Base-by-base conservation (phyloP, 768 basidiomycete genomes). In the Tricholoma sp. region DNA sequence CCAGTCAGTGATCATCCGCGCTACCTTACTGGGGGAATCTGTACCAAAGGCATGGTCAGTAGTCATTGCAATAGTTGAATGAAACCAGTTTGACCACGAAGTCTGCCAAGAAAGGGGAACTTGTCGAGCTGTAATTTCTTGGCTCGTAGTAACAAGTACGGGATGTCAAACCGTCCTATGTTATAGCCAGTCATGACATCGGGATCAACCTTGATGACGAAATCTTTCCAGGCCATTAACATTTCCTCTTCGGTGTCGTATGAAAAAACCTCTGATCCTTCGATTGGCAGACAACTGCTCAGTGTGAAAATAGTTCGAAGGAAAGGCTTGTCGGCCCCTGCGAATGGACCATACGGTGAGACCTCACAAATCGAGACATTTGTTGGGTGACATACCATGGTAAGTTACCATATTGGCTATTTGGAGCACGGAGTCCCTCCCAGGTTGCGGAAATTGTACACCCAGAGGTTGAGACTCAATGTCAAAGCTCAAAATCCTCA, bases 151-250 rank as follows among this genome's bases (percentile, higher is more conserved):
- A 63, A 53, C 18, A 65, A 52, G 44, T 57, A 63, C 1, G 49
- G 56, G 42, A 62, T 48, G 42, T 63, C 64, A 47, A 60, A 65
- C 2, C 54, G 52, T 2, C 57, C 24, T 20, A 39, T 51, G 37
- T 65, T 65, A 50, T 55, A 62, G 1, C 64, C 64, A 28, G 55
- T 62, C 28, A 65, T 17, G 2, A 65, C 50, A 42, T 65, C 61
- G 2, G 64, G 62, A 41, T 63, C 63, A 6, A 56, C 52, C 33
- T 56, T 32, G 1, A 18, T 13, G 29, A 65, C 54, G 48, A 61
- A 63, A 11, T 53, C 57, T 10, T 55, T 31, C 60, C 58, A 65
- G n/a, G 34, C 49, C 15, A 41, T 36, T 6, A 66, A 34, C 51
- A 64, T 3, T 1, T 39, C 13, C 2, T n/a, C 13, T 48, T 64